Conservation (phyloP, 1,139 yeast species). For the Candida sp. region DNA sequence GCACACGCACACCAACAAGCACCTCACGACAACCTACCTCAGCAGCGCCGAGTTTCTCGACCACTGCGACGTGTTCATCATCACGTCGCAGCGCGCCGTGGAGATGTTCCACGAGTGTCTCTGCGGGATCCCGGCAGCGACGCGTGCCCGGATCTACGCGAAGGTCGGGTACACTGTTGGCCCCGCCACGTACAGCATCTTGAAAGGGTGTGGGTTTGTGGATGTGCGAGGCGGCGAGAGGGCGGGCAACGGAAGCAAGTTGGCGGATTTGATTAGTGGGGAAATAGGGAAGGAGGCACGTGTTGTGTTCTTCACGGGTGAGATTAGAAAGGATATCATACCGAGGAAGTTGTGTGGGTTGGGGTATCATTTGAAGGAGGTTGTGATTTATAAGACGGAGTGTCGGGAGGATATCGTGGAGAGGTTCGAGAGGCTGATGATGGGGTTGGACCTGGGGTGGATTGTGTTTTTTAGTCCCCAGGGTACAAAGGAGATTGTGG, state of each 20-base stretch:
- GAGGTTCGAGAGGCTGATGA: constrained; percentile 32
- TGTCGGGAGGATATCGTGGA: constrained; percentile 49
- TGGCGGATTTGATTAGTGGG: constrained; percentile 66
- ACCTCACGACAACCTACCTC: constrained; percentile 46
- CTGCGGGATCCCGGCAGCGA: constrained; percentile 18
- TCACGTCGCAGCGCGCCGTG: constrained; percentile 94
- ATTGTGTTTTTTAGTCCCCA: constrained; percentile 92
- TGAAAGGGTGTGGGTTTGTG: constrained; percentile 64
- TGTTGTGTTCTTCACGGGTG: constrained; percentile 87
- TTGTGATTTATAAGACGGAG: constrained; percentile 72
- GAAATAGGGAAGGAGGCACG: constrained; percentile 19
- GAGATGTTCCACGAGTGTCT: constrained; percentile 67
- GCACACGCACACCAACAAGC: constrained; percentile 60
- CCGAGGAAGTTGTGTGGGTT: constrained; percentile 59
- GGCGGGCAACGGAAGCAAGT: constrained; percentile 81
- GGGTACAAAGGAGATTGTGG: constrained; percentile 70
- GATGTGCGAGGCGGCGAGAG: constrained; percentile 72
- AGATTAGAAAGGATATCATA: constrained; percentile 79
- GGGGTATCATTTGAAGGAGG: constrained; percentile 59
- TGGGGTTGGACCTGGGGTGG: constrained; percentile 24
- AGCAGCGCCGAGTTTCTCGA: constrained; percentile 38
- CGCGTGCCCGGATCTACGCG: constrained; percentile 29
- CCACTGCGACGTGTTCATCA: constrained; percentile 52
- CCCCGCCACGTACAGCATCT: constrained; percentile 78
- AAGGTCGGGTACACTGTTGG: constrained; percentile 88